These are phyloP conservation scores for Medicago lupulina DNA, from an alignment of 306 rosid species.

Conservation along the genomic window DNA sequence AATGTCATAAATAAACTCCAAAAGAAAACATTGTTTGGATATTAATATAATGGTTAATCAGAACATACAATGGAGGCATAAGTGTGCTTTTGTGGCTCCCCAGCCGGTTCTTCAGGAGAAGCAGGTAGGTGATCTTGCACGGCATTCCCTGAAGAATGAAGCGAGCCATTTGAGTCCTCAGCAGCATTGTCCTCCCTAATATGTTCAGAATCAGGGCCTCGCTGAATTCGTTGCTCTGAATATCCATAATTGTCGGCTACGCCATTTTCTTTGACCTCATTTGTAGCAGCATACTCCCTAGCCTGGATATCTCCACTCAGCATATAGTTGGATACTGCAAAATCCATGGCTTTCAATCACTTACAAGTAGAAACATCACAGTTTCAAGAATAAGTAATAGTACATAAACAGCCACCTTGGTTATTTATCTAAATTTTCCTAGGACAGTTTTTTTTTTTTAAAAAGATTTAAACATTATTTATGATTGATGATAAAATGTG, in stretches of 20 bases:
- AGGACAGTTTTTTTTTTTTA: background rate
- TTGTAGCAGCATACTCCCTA: slow-evolving; percentile 68
- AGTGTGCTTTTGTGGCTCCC: slow-evolving; percentile 93
- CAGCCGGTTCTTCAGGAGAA: slow-evolving; percentile 78
- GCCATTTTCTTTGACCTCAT: slow-evolving; percentile 77
- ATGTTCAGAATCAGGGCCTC: slow-evolving; percentile 63
- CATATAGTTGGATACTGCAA: slow-evolving; percentile 78
- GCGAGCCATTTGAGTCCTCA: slow-evolving; percentile 68
- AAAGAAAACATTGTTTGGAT: slow-evolving; percentile 30
- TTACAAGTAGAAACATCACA: slow-evolving; percentile 3
- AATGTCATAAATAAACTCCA: slow-evolving; percentile 18
- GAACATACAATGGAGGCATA: slow-evolving; percentile 91
- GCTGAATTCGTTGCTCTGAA: slow-evolving; percentile 71
- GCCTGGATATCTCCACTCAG: slow-evolving; percentile 72
- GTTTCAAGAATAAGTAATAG: slow-evolving; percentile 9
- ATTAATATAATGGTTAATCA: slow-evolving; percentile 23
- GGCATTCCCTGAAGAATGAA: slow-evolving; percentile 59
- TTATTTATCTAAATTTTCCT: slow-evolving; percentile 23
- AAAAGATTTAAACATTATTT: slow-evolving; percentile 3
- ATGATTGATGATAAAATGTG: slow-evolving; percentile 5
- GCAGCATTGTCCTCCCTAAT: slow-evolving; percentile 58
- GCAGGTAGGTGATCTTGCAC: slow-evolving; percentile 64
- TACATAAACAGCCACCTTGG: background rate
- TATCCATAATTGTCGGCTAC: slow-evolving; percentile 65
- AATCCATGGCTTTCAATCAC: slow-evolving; percentile 41